Evolutionary conservation across 139 green algal genomes (phyloP), one percentile per base, ranked within the genome.

Genomic region (Chlorella sp.): DNA sequence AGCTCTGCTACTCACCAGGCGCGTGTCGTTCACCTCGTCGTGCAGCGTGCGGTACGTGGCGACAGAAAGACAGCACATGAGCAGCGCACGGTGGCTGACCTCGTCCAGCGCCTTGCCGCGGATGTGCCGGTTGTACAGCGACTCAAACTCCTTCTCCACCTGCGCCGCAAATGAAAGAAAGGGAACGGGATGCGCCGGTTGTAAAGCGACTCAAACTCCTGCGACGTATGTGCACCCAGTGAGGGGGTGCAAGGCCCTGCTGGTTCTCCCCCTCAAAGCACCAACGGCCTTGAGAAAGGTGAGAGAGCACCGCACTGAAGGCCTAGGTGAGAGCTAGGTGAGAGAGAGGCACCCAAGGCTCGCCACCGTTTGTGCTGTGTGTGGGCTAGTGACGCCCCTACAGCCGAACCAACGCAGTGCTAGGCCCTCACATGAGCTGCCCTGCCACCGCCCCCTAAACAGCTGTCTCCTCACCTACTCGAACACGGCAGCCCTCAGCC

Each of bases 11-110:
- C 35, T 5, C 34, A 81, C 76, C 70, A 81, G 35, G 30, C 36
- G 49, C 10, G 74, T 74, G 76, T 81, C 76, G 1, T 68, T 66
- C 6, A 73, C 51, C 72, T 85, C 79, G 68, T 85, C 75, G 24
- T 64, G 70, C 4, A 85, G 68, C 17, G 80, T 59, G 31, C 62
- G 49, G 69, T 85, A 73, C 0, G 79, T 85, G 65, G 79, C 79
- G 0, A 81, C 35, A 1, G 79, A 67, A 32, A 85, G 72, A 32
- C 74, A 81, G 33, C 63, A 67, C 74, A 85, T 74, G 61, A 85
- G 50, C 71, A 79, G 71, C 55, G 67, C 69, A 1, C 79, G 42
- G 36, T 75, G 69, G 6, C 31, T 61, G 32, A 17, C 2, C n/a
- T 55, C 51, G 10, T 70, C 34, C 1, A 74, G 74, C 22, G 6